Evolutionary conservation across 768 basidiomycete species (phyloP).

Genomic region (Pulveroboletus ravenelii): DNA sequence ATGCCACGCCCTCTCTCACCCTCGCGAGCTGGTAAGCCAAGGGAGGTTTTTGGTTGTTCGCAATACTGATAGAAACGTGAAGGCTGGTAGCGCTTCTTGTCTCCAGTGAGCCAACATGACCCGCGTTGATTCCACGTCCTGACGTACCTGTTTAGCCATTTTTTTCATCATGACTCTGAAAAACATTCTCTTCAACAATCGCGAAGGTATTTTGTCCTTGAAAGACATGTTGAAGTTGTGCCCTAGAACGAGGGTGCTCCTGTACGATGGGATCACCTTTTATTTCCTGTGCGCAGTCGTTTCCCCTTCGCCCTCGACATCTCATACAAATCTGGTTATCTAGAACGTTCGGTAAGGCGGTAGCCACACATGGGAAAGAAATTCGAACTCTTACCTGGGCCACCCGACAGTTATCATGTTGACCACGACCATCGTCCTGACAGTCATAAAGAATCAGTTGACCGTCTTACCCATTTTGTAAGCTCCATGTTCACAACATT

Average conservation of each 20-base stretch:
- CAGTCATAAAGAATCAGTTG: slow-evolving; percentile 10
- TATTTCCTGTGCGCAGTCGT: slow-evolving; percentile 14
- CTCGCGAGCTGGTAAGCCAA: slow-evolving; percentile 20
- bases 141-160: slow-evolving; percentile 8
- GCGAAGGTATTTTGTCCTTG: background rate
- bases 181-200: background rate
- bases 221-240: background rate
- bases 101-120: slow-evolving; percentile 11
- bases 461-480: slow-evolving; percentile 13
- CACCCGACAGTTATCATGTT: slow-evolving; percentile 9
- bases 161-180: slow-evolving; percentile 19
- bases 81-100: slow-evolving; percentile 19
- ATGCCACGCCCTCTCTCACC: slow-evolving; percentile 12
- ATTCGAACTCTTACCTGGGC: background rate
- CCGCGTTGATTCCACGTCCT: background rate
- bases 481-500: background rate
- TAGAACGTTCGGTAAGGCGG: slow-evolving; percentile 16
- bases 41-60: background rate
- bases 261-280: slow-evolving; percentile 11
- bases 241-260: slow-evolving; percentile 3
- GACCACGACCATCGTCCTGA: slow-evolving; percentile 14
- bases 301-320: background rate
- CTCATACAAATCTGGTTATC: background rate
- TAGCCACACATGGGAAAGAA: background rate
- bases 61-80: background rate